phyloP scores from a whole-genome alignment of 108 stramenopile genomes.

The Nitzschia sp. region DNA sequence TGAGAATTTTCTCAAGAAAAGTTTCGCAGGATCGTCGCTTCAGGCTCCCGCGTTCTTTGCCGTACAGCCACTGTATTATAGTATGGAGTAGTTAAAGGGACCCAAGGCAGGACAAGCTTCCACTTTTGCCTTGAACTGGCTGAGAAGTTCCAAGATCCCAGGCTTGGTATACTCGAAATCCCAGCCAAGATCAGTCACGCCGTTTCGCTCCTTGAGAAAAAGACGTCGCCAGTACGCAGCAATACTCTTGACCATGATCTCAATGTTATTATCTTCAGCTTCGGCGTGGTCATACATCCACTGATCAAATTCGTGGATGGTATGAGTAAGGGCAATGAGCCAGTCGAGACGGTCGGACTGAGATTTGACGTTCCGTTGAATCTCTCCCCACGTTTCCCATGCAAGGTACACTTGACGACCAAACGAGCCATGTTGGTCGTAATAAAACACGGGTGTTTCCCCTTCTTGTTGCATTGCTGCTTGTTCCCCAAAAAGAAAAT shows the following conservation, averaged over 20 bases:
- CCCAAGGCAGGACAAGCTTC: slow-evolving; percentile 2
- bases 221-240: neutral
- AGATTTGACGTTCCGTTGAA: neutral
- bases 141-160: slow-evolving; percentile 24
- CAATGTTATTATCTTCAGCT: neutral
- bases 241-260: neutral
- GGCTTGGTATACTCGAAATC: slow-evolving; percentile 40
- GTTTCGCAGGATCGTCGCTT: too few species aligned
- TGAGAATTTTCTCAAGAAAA: too few species aligned
- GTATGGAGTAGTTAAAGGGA: neutral
- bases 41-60: too few species aligned
- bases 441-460: neutral
- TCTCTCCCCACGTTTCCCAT: neutral
- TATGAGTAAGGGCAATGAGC: neutral
- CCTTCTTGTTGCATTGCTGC: neutral
- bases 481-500: neutral
- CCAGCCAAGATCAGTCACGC: slow-evolving; percentile 25
- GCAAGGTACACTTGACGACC: neutral
- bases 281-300: neutral
- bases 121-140: slow-evolving; percentile 21
- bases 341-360: neutral
- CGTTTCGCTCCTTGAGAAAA: neutral
- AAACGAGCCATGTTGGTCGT: slow-evolving; percentile 4
- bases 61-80: too few species aligned
- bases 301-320: neutral